These are phyloP conservation scores for Saccharomyces kudriavzevii DNA, from an alignment of 805 yeast genomes.

Conservation along the genomic window DNA sequence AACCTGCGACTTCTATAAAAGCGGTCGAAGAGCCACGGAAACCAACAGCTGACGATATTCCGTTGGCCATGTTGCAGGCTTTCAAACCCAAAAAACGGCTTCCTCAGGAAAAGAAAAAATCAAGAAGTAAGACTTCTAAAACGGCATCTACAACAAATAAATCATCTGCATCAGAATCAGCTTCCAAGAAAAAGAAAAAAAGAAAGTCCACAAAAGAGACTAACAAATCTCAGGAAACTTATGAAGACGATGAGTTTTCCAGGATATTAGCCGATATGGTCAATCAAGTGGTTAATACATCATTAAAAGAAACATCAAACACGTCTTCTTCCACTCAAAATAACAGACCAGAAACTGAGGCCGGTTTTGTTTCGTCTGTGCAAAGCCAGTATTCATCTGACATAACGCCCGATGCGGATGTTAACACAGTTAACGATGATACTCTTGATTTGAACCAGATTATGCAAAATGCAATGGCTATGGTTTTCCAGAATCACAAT, in stretches of 20 bases:
- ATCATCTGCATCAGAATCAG: not conserved
- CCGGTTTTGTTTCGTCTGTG: not conserved
- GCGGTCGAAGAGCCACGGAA: constrained; percentile 1
- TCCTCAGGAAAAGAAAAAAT: constrained; percentile 3
- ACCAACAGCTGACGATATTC: constrained; percentile 1
- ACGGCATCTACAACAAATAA: constrained; percentile 1
- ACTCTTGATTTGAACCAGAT: constrained; percentile 63
- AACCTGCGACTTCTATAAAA: constrained; percentile 2
- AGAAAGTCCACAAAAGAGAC: constrained; percentile 12
- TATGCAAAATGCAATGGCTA: constrained; percentile 65
- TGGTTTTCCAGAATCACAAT: constrained; percentile 55
- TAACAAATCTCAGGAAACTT: constrained; percentile 3
- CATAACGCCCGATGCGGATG: constrained; percentile 2
- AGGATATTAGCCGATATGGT: constrained; percentile 51
- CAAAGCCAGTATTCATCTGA: not conserved
- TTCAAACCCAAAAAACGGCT: constrained; percentile 2
- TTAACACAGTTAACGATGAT: constrained; percentile 25
- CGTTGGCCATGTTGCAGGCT: constrained; percentile 2
- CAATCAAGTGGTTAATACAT: constrained; percentile 43
- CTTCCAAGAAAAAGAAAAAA: constrained; percentile 16
- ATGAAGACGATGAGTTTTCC: constrained; percentile 35
- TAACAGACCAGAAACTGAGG: not conserved
- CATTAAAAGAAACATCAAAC: constrained; percentile 10
- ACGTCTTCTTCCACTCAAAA: constrained; percentile 3
- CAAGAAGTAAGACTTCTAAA: constrained; percentile 1